A percentile compares a stretch with the other conserved stretches of the same genome.
phyloP scores from a whole-genome alignment of 2,329 filamentous ascomycete species.

The Alternaria conjuncta region DNA sequence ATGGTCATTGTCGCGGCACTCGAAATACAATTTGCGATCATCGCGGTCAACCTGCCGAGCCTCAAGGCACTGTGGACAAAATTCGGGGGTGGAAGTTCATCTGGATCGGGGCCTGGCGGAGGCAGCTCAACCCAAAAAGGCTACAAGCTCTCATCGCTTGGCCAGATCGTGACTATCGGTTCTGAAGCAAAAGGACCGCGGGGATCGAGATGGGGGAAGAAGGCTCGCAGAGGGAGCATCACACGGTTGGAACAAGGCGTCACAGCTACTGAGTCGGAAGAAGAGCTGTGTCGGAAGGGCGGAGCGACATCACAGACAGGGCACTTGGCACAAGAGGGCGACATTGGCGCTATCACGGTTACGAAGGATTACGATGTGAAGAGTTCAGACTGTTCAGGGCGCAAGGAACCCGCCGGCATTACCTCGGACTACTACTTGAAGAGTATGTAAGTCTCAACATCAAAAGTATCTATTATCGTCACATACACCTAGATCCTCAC shows the following conservation, averaged over 20 bases:
- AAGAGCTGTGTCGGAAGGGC: not conserved
- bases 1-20: slow-evolving; percentile 42
- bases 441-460: not conserved
- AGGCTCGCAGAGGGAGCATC: not conserved
- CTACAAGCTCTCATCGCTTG: not conserved
- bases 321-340: not conserved
- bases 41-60: slow-evolving; percentile 43
- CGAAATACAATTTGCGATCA: slow-evolving; percentile 42
- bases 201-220: not conserved
- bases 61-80: slow-evolving; percentile 41
- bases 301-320: not conserved
- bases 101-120: not conserved
- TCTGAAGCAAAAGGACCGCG: not conserved
- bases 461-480: not conserved
- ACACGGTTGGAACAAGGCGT: not conserved
- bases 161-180: not conserved
- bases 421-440: not conserved
- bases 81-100: not conserved
- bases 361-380: not conserved
- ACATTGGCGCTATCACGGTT: not conserved
- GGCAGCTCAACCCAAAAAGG: not conserved
- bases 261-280: not conserved
- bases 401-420: not conserved
- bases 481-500: not conserved
- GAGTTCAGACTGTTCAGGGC: not conserved